Percentiles rank a stretch among this genome's conserved stretches.
Evolutionary conservation across 495 filamentous ascomycete genomes (phyloP).

Genomic region (Baudoinia panamericana): DNA sequence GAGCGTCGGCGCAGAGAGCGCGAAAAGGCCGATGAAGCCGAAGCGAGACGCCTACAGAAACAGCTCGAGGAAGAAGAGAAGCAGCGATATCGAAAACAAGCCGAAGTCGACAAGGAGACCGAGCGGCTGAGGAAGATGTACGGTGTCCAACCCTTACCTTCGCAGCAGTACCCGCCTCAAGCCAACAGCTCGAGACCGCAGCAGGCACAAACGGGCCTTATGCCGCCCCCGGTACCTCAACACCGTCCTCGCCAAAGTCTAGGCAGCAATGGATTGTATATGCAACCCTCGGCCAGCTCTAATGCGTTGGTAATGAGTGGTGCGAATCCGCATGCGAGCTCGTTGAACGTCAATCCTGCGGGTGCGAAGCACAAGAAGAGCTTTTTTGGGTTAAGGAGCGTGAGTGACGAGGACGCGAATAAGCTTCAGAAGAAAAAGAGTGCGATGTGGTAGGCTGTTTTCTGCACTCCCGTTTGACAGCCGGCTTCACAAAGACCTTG

Average conservation of each 20-base stretch:
- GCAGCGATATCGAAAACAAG: slow-evolving; percentile 49
- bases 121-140: slow-evolving; percentile 64
- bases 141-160: slow-evolving; percentile 37
- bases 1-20: slow-evolving; percentile 32
- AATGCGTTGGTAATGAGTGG: slow-evolving; percentile 16
- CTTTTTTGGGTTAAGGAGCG: slow-evolving; percentile 28
- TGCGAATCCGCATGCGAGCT: slow-evolving; percentile 3
- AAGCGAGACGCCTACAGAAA: slow-evolving; percentile 56
- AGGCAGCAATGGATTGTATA: slow-evolving; percentile 18
- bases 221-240: slow-evolving; percentile 1
- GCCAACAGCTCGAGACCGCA: slow-evolving; percentile 9
- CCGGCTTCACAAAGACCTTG: no score
- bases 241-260: slow-evolving; percentile 3
- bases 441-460: slow-evolving; percentile 16
- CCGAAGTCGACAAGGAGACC: slow-evolving; percentile 72
- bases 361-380: slow-evolving; percentile 26
- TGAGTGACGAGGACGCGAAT: slow-evolving; percentile 13
- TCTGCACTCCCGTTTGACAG: background rate
- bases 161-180: slow-evolving; percentile 24
- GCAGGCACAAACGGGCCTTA: slow-evolving; percentile 3
- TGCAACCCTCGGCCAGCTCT: slow-evolving; percentile 16
- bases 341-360: slow-evolving; percentile 1
- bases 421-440: slow-evolving; percentile 16
- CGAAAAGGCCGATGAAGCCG: slow-evolving; percentile 41
- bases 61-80: slow-evolving; percentile 71